A percentile compares a stretch with the other conserved stretches of the same genome.
phyloP scores from a whole-genome alignment of 345 rosid species.

The Salix viminalis region DNA sequence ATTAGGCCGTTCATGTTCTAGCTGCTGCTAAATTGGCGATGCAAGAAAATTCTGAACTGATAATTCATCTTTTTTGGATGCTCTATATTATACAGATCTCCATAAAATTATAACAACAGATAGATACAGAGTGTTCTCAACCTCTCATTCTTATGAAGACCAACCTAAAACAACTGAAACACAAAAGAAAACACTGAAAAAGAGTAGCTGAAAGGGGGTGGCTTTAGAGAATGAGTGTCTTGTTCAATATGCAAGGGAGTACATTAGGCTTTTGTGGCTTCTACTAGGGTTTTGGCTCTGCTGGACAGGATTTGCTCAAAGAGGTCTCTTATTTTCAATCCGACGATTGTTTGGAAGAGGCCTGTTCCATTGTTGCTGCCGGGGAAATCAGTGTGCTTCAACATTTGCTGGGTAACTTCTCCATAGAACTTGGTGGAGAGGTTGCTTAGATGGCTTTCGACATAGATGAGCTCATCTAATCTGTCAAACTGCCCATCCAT shows the following conservation, averaged over 20 bases:
- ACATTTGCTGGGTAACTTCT: constrained; percentile 92
- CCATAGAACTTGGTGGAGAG: constrained; percentile 90
- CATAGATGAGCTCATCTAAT: constrained; percentile 89
- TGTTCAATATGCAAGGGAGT: background rate
- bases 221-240: background rate
- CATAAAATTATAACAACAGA: constrained; percentile 26
- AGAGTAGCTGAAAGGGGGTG: background rate
- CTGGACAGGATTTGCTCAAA: constrained; percentile 63
- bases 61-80: constrained; percentile 29
- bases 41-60: constrained; percentile 20
- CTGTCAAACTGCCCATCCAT: constrained; percentile 98
- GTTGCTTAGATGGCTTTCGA: constrained; percentile 93
- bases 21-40: background rate
- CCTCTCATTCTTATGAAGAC: constrained; percentile 11
- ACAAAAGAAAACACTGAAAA: background rate
- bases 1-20: background rate
- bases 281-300: constrained; percentile 48
- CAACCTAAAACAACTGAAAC: constrained; percentile 16
- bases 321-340: constrained; percentile 87
- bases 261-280: constrained; percentile 57
- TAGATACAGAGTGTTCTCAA: constrained; percentile 11
- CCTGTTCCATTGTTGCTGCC: constrained; percentile 98
- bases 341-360: constrained; percentile 84
- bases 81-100: constrained; percentile 32
- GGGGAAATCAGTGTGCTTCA: constrained; percentile 91